phyloP scores from a whole-genome alignment of 2,329 filamentous ascomycete species.

The Neonectria sp. region DNA sequence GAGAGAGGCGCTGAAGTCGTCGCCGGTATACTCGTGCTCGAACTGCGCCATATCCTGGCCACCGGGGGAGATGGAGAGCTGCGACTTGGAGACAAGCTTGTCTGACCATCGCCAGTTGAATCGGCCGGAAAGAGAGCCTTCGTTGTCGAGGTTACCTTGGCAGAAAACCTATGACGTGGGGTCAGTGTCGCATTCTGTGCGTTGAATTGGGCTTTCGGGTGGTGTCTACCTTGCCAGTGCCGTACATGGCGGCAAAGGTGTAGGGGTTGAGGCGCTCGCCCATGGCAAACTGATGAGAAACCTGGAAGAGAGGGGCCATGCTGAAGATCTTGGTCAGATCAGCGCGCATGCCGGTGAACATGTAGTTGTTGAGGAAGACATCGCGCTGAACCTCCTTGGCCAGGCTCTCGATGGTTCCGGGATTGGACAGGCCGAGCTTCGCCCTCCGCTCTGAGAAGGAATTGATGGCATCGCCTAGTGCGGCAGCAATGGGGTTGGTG shows the following conservation, averaged over 20 bases:
- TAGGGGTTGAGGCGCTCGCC: conserved; percentile 95
- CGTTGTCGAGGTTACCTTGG: conserved; percentile 96
- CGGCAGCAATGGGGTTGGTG: conserved; percentile 80
- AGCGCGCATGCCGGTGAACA: conserved; percentile 96
- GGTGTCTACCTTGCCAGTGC: conserved; percentile 83
- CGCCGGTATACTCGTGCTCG: conserved; percentile 95
- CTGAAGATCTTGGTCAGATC: conserved; percentile 98
- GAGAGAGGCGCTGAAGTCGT: conserved; percentile 92
- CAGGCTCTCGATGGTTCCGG: conserved; percentile 91
- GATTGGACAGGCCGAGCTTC: conserved; percentile 90
- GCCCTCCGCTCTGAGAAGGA: conserved; percentile 89
- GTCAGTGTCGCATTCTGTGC: conserved; percentile 32
- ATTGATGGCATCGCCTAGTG: conserved; percentile 83
- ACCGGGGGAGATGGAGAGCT: conserved; percentile 86
- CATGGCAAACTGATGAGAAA: conserved; percentile 97
- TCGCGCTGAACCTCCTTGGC: conserved; percentile 95
- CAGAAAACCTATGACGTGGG: conserved; percentile 81
- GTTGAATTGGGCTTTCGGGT: conserved; percentile 19
- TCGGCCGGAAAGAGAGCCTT: conserved; percentile 87
- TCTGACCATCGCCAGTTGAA: conserved; percentile 94
- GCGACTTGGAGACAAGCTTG: conserved; percentile 86
- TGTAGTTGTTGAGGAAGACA: conserved; percentile 95
- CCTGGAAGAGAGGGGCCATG: conserved; percentile 93
- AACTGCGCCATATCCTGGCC: conserved; percentile 91
- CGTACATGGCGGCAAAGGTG: conserved; percentile 94